Conservation (phyloP, 768 basidiomycete species). For the Collybia sordida region DNA sequence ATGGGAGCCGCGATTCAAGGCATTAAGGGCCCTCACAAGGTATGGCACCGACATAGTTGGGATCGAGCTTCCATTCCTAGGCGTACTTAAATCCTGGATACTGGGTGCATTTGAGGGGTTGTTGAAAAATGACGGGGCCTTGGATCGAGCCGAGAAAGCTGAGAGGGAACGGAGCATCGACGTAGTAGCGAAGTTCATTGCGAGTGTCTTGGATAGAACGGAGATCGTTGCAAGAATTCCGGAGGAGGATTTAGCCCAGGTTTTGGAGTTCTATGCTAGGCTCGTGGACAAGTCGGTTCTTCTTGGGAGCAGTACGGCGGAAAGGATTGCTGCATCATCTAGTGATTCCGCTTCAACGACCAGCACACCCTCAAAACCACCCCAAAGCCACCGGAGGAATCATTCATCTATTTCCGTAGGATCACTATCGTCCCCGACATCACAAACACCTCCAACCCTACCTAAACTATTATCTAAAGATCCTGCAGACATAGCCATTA, state of each 20-base stretch:
- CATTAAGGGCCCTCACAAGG: constrained; percentile 62
- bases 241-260: constrained; percentile 53
- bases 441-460: constrained; percentile 23
- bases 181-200: constrained; percentile 57
- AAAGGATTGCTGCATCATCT: constrained; percentile 32
- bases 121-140: constrained; percentile 27
- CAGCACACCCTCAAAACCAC: constrained; percentile 20
- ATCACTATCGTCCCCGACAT: constrained; percentile 32
- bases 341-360: constrained; percentile 28
- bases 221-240: constrained; percentile 61
- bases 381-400: constrained; percentile 53
- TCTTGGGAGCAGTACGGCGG: constrained; percentile 21
- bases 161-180: constrained; percentile 69
- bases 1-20: constrained; percentile 71
- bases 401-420: constrained; percentile 59
- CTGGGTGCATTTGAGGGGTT: constrained; percentile 60
- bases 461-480: constrained; percentile 29
- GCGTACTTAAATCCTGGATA: constrained; percentile 65
- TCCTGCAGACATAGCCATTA: constrained; percentile 63
- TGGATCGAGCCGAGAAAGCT: constrained; percentile 39
- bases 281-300: constrained; percentile 56
- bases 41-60: constrained; percentile 62
- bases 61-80: constrained; percentile 57
- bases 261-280: constrained; percentile 59
- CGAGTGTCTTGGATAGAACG: constrained; percentile 44